Conservation (phyloP, 1,139 yeast genomes). For the Kodamaea fungicola region DNA sequence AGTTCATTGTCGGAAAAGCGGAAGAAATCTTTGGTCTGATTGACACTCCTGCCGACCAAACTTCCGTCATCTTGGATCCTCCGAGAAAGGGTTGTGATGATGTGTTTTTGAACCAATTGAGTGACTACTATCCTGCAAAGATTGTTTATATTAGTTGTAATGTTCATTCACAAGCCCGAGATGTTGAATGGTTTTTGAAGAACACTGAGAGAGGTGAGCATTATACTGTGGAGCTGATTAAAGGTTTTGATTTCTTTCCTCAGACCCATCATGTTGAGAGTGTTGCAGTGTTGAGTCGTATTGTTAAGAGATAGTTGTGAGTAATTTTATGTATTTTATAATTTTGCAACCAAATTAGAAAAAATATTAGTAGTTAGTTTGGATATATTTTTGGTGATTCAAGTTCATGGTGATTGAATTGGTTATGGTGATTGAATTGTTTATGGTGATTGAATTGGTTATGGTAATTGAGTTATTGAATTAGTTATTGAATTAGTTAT, state of each 20-base stretch:
- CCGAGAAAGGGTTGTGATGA: conserved; percentile 97
- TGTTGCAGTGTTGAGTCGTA: conserved; percentile 68
- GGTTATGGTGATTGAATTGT: no score
- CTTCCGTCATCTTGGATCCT: conserved; percentile 92
- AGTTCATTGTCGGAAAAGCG: conserved; percentile 87
- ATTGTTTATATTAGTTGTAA: conserved; percentile 94
- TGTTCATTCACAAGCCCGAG: conserved; percentile 96
- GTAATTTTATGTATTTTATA: no score
- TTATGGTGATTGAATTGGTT: no score
- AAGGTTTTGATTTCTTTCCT: conserved; percentile 97
- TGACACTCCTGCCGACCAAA: conserved; percentile 62
- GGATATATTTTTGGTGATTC: no score
- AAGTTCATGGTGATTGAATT: no score
- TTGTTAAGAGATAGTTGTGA: conserved; percentile 2
- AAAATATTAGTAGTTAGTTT: no score
- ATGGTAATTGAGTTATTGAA: no score
- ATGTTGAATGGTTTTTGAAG: conserved; percentile 75
- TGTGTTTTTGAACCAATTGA: conserved; percentile 77
- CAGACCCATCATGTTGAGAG: conserved; percentile 98
- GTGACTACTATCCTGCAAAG: conserved; percentile 77
- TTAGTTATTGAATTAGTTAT: no score
- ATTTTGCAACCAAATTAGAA: no score
- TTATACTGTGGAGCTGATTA: conserved; percentile 73
- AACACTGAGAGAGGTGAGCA: conserved; percentile 58
- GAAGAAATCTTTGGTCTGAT: conserved; percentile 81